Evolutionary conservation across 2,329 filamentous ascomycete genomes (phyloP).

Genomic region (Dothidotthia symphoricarpi): DNA sequence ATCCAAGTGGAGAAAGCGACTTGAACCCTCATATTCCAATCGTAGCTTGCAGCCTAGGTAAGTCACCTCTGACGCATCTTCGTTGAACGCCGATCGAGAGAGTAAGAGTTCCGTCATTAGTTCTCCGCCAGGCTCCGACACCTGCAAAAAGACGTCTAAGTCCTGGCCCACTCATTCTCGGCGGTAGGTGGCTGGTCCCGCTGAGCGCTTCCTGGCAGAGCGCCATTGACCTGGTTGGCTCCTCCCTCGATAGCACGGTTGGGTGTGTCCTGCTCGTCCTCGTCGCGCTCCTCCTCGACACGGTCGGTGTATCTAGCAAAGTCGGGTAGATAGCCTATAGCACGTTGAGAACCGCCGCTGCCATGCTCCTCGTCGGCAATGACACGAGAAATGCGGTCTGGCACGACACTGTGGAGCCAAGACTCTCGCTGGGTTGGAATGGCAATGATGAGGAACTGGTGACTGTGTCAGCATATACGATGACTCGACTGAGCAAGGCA

Average conservation of each 20-base stretch:
- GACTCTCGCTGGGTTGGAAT: conserved; percentile 32
- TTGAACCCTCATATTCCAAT: too few species aligned
- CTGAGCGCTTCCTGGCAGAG: conserved; percentile 15
- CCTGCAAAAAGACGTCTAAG: neutral
- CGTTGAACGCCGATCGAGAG: too few species aligned
- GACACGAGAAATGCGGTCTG: conserved; percentile 34
- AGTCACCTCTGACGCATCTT: too few species aligned
- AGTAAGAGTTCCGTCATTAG: too few species aligned
- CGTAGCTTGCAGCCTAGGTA: too few species aligned
- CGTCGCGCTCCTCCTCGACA: conserved; percentile 27
- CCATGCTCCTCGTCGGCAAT: conserved; percentile 32
- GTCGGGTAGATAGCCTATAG: conserved; percentile 33
- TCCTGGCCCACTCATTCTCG: conserved; percentile 30
- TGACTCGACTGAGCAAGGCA: neutral
- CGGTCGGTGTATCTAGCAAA: conserved; percentile 32
- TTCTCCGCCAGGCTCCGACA: too few species aligned
- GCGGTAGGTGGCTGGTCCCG: conserved; percentile 19
- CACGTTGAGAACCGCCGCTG: conserved; percentile 18
- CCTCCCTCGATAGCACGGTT: conserved; percentile 23
- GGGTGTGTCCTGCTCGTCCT: conserved; percentile 11
- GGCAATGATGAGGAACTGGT: conserved; percentile 32
- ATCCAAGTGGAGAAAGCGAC: too few species aligned
- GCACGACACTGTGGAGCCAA: conserved; percentile 33
- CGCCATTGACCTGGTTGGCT: conserved; percentile 16
- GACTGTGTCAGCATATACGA: conserved; percentile 4